A percentile compares a stretch with the other conserved stretches of the same genome.
Conservation (phyloP, 768 basidiomycete genomes). For the Lentinula edodes region DNA sequence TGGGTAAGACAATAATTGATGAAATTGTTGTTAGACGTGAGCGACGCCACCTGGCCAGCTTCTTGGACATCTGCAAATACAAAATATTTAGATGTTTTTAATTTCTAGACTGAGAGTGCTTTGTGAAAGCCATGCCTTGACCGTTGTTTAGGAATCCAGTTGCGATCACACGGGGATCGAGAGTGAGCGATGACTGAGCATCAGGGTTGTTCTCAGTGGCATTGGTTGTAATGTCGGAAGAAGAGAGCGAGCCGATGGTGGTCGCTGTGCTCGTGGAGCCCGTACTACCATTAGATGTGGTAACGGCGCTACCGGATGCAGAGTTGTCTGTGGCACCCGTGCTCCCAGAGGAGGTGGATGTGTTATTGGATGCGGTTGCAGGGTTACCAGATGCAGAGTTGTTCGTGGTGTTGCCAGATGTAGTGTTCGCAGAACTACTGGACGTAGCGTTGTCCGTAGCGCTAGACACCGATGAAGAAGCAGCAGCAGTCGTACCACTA, state of each 20-base stretch:
- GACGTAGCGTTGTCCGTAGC: background rate
- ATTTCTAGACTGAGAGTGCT: too few species aligned
- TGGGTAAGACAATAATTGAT: slow-evolving; percentile 48
- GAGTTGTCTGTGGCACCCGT: slow-evolving; percentile 5
- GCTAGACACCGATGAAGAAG: background rate
- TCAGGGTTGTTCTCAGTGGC: slow-evolving; percentile 5
- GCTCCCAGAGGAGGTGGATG: slow-evolving; percentile 7
- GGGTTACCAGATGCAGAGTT: background rate
- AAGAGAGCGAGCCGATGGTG: background rate
- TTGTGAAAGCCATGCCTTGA: slow-evolving; percentile 19
- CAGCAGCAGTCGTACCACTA: slow-evolving; percentile 7
- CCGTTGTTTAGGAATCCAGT: slow-evolving; percentile 45
- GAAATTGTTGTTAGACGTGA: slow-evolving; percentile 57
- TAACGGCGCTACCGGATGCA: background rate
- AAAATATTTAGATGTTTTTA: background rate
- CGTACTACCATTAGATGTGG: background rate
- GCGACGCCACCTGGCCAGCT: slow-evolving; percentile 43
- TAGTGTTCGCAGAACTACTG: background rate
- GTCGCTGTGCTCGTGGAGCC: background rate
- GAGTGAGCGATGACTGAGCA: slow-evolving; percentile 18
- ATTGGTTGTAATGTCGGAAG: background rate
- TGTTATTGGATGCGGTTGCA: background rate
- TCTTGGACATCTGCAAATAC: slow-evolving; percentile 1
- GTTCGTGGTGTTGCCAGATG: slow-evolving; percentile 9
- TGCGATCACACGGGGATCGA: slow-evolving; percentile 48